phyloP scores from a whole-genome alignment of 495 filamentous ascomycete genomes.

The Cryomyces minteri region DNA sequence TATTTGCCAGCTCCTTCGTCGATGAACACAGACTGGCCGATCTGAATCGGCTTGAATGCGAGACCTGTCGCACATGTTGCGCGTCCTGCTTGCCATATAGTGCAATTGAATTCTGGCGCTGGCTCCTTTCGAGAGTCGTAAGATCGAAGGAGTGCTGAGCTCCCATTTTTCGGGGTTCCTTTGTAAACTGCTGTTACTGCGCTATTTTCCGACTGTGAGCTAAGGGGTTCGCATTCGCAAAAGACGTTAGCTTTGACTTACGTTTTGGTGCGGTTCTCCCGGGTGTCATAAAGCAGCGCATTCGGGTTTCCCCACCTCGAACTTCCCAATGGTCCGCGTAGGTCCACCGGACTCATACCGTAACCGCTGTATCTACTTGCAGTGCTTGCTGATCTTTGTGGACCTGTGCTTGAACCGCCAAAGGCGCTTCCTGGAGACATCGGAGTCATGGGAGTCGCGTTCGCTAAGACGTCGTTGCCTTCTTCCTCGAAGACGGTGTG shows the following conservation, averaged over 20 bases:
- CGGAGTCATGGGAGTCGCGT: conserved; percentile 8
- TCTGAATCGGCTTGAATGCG: conserved; percentile 89
- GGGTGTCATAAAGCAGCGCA: conserved; percentile 58
- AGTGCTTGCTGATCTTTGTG: conserved; percentile 28
- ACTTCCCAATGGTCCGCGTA: conserved; percentile 1
- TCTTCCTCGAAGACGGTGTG: conserved; percentile 68
- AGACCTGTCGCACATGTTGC: conserved; percentile 84
- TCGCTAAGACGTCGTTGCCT: conserved; percentile 36
- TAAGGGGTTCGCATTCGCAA: background rate
- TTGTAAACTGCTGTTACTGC: conserved; percentile 86
- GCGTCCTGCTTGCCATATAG: conserved; percentile 87
- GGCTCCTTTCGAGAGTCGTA: conserved; percentile 90
- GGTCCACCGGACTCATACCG: conserved; percentile 13
- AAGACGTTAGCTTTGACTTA: conserved; percentile 25
- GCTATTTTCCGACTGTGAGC: conserved; percentile 30
- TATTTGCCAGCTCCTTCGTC: conserved; percentile 87
- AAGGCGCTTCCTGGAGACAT: conserved; percentile 7
- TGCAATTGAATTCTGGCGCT: conserved; percentile 74
- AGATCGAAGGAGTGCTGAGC: conserved; percentile 62
- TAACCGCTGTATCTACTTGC: conserved; percentile 37
- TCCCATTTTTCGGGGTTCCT: conserved; percentile 45
- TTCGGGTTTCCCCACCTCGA: conserved; percentile 38
- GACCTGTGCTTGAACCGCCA: background rate
- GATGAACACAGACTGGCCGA: conserved; percentile 83
- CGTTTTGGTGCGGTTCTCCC: conserved; percentile 85